A percentile compares a stretch with the other conserved stretches of the same genome.
These are phyloP conservation scores for Podospora comata DNA, from an alignment of 495 filamentous ascomycete species.

Conservation along the genomic window DNA sequence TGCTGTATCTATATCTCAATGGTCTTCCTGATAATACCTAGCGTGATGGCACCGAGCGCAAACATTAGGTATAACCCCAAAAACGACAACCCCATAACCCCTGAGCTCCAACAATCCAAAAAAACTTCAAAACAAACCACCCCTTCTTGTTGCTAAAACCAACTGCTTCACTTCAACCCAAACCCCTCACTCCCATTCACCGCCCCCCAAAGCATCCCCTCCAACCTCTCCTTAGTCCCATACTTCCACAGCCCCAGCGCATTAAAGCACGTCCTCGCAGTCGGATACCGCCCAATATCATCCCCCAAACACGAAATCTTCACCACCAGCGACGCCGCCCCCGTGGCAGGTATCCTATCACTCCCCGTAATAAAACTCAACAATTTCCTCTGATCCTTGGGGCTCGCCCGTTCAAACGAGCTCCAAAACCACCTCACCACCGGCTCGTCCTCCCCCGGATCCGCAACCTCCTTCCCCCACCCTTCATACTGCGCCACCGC, in stretches of 20 bases:
- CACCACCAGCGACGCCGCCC: conserved; percentile 76
- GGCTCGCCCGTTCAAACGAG: conserved; percentile 62
- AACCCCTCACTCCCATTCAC: conserved; percentile 91
- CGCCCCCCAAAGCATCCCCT: conserved; percentile 75
- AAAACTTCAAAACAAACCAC: background rate
- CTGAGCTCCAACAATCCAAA: conserved; percentile 7
- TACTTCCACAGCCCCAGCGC: conserved; percentile 75
- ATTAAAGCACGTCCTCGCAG: conserved; percentile 92
- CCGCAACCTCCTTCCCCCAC: conserved; percentile 49
- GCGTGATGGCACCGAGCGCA: background rate
- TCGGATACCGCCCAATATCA: conserved; percentile 71
- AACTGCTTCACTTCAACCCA: conserved; percentile 66
- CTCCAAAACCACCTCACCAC: conserved; percentile 88
- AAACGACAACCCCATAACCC: background rate
- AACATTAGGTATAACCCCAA: background rate
- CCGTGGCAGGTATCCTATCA: conserved; percentile 89
- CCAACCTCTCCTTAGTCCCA: conserved; percentile 59
- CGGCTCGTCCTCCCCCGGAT: conserved; percentile 56
- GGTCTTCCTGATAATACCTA: background rate
- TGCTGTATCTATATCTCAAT: background rate
- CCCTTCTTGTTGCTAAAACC: background rate
- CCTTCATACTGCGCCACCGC: conserved; percentile 81
- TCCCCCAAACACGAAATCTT: conserved; percentile 72
- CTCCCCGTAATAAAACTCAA: conserved; percentile 91
- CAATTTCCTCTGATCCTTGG: conserved; percentile 70